Evolutionary conservation across 75 land plant genomes (phyloP).

Genomic region (Picea glauca): DNA sequence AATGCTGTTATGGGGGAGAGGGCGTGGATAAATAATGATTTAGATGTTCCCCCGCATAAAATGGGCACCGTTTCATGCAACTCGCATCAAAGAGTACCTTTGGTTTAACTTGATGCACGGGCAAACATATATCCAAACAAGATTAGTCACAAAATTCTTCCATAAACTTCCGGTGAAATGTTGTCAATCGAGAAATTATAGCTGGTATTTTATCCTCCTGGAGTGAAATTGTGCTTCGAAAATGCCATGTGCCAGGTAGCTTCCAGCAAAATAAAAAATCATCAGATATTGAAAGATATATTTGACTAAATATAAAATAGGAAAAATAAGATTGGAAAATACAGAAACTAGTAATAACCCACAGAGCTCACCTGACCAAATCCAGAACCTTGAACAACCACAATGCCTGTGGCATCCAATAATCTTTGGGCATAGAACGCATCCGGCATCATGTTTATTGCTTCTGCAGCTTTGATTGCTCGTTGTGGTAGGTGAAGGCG

Average conservation of each 20-base stretch:
- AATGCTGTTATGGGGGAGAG: no score
- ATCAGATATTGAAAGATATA: neutral
- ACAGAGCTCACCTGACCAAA: constrained; percentile 77
- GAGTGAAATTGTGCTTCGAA: constrained; percentile 86
- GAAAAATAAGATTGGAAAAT: neutral
- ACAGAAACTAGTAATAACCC: neutral
- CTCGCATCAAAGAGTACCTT: no score
- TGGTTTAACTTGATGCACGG: no score
- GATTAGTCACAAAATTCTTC: constrained; percentile 59
- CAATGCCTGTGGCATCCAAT: constrained; percentile 93
- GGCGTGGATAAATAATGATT: no score
- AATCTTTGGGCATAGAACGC: constrained; percentile 79
- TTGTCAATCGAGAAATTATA: constrained; percentile 50
- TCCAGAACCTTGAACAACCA: constrained; percentile 96
- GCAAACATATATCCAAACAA: no score
- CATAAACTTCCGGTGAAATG: constrained; percentile 85
- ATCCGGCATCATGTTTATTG: constrained; percentile 70
- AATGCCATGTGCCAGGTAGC: constrained; percentile 96
- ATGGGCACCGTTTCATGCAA: no score
- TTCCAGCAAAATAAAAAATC: constrained; percentile 11
- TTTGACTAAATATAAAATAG: neutral
- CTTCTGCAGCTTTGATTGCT: constrained; percentile 85
- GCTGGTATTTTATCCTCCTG: constrained; percentile 86
- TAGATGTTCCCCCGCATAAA: no score
- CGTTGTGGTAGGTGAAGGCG: constrained; percentile 61